These are phyloP conservation scores for Boletus reticulatus DNA, from an alignment of 768 basidiomycete genomes.

Conservation along the genomic window DNA sequence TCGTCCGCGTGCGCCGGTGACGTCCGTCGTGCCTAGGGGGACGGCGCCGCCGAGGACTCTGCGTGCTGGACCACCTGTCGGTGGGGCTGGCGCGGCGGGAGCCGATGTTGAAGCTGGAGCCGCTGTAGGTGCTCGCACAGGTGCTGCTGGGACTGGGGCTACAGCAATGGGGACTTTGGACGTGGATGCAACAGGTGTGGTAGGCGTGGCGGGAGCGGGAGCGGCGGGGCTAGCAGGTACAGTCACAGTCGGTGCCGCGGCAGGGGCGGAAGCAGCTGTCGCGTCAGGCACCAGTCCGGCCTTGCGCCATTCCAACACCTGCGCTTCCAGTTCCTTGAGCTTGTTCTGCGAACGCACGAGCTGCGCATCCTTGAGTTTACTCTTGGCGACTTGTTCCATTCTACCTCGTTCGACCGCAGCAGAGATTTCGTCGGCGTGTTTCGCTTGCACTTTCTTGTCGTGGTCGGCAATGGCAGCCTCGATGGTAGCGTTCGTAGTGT, in stretches of 20 bases:
- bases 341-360: constrained; percentile 57
- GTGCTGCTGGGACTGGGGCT: constrained; percentile 6
- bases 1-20: constrained; percentile 26
- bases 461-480: constrained; percentile 48
- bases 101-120: constrained; percentile 15
- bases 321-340: constrained; percentile 67
- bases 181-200: constrained; percentile 29
- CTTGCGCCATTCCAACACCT: constrained; percentile 56
- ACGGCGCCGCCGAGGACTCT: constrained; percentile 31
- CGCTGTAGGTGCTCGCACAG: not conserved
- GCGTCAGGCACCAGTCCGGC: constrained; percentile 45
- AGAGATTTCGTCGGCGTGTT: constrained; percentile 54
- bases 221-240: constrained; percentile 10
- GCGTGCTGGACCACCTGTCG: constrained; percentile 30
- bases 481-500: constrained; percentile 44
- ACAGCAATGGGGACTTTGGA: constrained; percentile 8
- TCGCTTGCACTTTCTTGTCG: constrained; percentile 44
- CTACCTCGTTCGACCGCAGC: constrained; percentile 70
- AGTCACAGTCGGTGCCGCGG: constrained; percentile 8
- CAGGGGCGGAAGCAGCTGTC: constrained; percentile 24
- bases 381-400: constrained; percentile 57
- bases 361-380: constrained; percentile 69
- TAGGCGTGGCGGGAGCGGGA: constrained; percentile 26
- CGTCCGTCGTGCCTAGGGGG: constrained; percentile 22
- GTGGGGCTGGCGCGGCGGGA: constrained; percentile 17